phyloP scores from a whole-genome alignment of 139 green algal species.

The Trebouxia sp. region DNA sequence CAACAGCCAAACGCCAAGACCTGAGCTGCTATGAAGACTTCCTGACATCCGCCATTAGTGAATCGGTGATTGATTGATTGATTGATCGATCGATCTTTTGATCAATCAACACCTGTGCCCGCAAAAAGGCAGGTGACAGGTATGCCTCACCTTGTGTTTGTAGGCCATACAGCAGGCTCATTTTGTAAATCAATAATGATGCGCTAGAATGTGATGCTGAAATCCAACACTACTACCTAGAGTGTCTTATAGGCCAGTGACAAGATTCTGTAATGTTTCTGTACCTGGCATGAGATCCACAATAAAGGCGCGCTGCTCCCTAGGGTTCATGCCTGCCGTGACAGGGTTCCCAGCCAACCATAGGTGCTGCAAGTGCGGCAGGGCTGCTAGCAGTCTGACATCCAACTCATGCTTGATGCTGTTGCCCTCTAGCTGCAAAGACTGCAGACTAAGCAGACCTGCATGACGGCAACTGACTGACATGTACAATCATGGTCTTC shows the following conservation, averaged over 20 bases:
- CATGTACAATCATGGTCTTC: too few relatives aligned
- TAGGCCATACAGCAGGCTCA: too few relatives aligned
- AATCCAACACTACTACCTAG: neutral
- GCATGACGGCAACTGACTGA: too few relatives aligned
- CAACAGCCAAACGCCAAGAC: too few relatives aligned
- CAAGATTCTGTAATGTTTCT: neutral
- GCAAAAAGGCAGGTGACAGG: too few relatives aligned
- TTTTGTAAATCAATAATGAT: too few relatives aligned
- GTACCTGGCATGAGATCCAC: conserved; percentile 8
- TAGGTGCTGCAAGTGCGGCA: neutral
- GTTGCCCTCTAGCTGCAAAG: neutral
- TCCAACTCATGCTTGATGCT: neutral
- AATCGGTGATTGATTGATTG: too few relatives aligned
- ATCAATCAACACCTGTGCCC: too few relatives aligned
- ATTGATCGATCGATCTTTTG: too few relatives aligned
- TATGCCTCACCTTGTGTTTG: too few relatives aligned
- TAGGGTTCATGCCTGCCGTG: neutral
- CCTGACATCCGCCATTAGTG: too few relatives aligned
- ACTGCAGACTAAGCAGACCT: neutral
- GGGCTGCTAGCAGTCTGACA: neutral
- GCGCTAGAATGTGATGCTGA: neutral
- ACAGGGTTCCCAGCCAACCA: neutral
- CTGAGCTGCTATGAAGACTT: too few relatives aligned
- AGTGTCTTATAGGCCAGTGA: neutral
- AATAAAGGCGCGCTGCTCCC: neutral